A percentile compares a stretch with the other conserved stretches of the same genome.
These are phyloP conservation scores for Tritrichomonas musculus DNA, from an alignment of 208 protist genomes.

Conservation along the genomic window DNA sequence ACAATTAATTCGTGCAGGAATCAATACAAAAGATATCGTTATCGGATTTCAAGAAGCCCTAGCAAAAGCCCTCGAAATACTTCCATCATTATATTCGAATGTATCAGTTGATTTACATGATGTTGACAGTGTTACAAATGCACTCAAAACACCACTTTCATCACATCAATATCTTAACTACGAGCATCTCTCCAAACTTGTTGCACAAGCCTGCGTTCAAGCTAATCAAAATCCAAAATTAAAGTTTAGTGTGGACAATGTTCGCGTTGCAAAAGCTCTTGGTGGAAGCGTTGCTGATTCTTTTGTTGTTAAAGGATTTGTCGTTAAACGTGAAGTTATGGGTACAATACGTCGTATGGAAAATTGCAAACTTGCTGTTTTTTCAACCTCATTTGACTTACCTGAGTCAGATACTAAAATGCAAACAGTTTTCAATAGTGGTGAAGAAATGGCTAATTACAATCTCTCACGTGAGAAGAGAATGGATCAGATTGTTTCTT, in stretches of 20 bases:
- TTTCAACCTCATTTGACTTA: conserved; percentile 85
- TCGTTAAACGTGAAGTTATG: conserved; percentile 73
- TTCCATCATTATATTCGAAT: conserved; percentile 61
- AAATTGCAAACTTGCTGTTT: conserved; percentile 94
- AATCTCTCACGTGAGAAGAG: conserved; percentile 84
- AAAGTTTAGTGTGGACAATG: conserved; percentile 79
- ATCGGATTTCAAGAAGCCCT: conserved; percentile 87
- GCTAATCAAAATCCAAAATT: not conserved
- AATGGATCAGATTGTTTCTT: conserved; percentile 84
- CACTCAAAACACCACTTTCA: conserved; percentile 8
- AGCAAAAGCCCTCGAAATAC: conserved; percentile 74
- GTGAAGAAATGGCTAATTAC: conserved; percentile 91
- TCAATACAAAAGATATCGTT: conserved; percentile 95
- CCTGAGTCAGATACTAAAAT: conserved; percentile 89
- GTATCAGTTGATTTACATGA: conserved; percentile 51
- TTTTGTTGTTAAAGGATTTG: conserved; percentile 85
- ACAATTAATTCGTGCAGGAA: conserved; percentile 82
- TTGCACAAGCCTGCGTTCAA: not conserved
- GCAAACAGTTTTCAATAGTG: conserved; percentile 72
- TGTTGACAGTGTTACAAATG: conserved; percentile 54
- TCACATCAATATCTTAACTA: not conserved
- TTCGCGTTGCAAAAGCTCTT: conserved; percentile 93
- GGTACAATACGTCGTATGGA: conserved; percentile 71
- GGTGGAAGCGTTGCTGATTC: conserved; percentile 83
- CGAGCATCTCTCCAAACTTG: not conserved